phyloP scores from a whole-genome alignment of 495 filamentous ascomycete genomes.

The Trichoderma reesei region DNA sequence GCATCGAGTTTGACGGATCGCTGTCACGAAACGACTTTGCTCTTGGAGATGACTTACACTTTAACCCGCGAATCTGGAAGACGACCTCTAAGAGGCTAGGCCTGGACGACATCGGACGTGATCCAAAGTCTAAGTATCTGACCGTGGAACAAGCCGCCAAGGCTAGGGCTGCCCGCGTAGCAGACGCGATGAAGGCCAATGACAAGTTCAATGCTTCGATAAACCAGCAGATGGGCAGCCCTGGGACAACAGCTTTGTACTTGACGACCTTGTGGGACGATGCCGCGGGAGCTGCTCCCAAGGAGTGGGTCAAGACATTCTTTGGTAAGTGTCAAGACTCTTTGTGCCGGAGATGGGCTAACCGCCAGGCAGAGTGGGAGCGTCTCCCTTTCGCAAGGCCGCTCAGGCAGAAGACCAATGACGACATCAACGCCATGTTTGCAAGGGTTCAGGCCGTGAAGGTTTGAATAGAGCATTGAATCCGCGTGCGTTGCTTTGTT shows the following conservation, averaged over 20 bases:
- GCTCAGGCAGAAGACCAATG: background rate
- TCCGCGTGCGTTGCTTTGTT: background rate
- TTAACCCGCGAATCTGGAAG: slow-evolving; percentile 15
- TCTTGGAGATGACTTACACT: slow-evolving; percentile 14
- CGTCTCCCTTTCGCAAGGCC: background rate
- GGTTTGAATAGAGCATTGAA: background rate
- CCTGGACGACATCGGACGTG: background rate
- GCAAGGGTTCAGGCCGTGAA: background rate
- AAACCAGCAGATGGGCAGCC: background rate
- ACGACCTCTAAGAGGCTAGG: slow-evolving; percentile 10
- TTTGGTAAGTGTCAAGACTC: slow-evolving; percentile 10
- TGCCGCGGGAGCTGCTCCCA: slow-evolving; percentile 9
- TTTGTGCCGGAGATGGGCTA: background rate
- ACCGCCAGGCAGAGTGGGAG: background rate
- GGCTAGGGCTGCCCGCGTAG: slow-evolving; percentile 11
- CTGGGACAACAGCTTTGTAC: slow-evolving; percentile 14
- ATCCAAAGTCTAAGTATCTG: slow-evolving; percentile 11
- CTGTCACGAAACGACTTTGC: slow-evolving; percentile 14
- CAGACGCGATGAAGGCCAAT: slow-evolving; percentile 18
- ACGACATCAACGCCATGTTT: background rate
- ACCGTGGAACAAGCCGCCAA: slow-evolving; percentile 13
- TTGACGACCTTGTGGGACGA: slow-evolving; percentile 12
- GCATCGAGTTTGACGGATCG: slow-evolving; percentile 14
- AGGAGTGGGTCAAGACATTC: slow-evolving; percentile 10
- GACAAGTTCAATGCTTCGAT: slow-evolving; percentile 14